Conservation (phyloP, 129 eudicot genomes). For the Ambrosia artemisiifolia region DNA sequence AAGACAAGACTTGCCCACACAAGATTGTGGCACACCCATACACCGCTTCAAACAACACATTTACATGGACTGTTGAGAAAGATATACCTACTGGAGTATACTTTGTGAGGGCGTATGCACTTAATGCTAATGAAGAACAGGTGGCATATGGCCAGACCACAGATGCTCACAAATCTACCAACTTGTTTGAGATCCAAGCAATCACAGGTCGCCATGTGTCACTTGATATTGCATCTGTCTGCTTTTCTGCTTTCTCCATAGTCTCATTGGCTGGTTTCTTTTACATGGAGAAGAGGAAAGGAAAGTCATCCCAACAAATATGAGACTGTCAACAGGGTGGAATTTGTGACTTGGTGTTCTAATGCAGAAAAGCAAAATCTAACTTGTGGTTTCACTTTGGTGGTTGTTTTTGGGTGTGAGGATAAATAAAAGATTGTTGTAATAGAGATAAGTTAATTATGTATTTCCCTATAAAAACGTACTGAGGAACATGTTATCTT, state of each 20-base stretch:
- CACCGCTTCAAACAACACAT: conserved; percentile 35
- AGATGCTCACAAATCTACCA: conserved; percentile 24
- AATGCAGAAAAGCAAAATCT: neutral
- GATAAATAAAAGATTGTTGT: conserved; percentile 17
- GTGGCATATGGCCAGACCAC: conserved; percentile 55
- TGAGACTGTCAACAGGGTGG: conserved; percentile 19
- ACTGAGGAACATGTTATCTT: neutral
- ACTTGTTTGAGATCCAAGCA: conserved; percentile 42
- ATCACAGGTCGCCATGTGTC: conserved; percentile 56
- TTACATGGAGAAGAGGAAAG: conserved; percentile 69
- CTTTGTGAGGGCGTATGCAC: conserved; percentile 58
- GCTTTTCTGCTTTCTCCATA: conserved; percentile 63
- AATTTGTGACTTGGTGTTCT: conserved; percentile 7
- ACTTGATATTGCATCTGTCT: conserved; percentile 49
- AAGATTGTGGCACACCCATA: conserved; percentile 42
- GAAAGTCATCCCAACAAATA: conserved; percentile 37
- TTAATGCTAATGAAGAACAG: conserved; percentile 25
- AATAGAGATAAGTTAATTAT: conserved; percentile 9
- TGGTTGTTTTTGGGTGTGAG: conserved; percentile 8
- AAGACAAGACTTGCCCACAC: conserved; percentile 66
- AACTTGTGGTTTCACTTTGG: conserved; percentile 2
- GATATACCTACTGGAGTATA: conserved; percentile 49
- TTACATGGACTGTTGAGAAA: conserved; percentile 44
- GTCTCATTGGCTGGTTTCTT: conserved; percentile 66
- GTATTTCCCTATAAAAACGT: neutral